Conservation (phyloP, 2,329 filamentous ascomycete genomes). For the Alternaria incomplexa region DNA sequence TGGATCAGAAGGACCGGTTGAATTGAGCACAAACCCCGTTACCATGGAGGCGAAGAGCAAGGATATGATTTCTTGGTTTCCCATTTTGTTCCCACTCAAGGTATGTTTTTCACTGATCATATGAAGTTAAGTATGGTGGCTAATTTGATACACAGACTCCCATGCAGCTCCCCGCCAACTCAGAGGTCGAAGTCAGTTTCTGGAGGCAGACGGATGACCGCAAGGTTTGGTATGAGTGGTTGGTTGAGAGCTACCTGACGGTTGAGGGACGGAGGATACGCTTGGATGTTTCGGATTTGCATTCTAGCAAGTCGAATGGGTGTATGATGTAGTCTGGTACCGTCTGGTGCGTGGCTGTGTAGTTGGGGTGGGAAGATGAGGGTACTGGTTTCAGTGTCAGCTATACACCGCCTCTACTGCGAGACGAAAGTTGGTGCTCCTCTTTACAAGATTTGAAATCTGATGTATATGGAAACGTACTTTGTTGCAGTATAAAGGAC, state of each 20-base stretch:
- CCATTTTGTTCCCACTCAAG: slow-evolving; percentile 96
- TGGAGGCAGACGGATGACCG: slow-evolving; percentile 95
- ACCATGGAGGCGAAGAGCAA: slow-evolving; percentile 91
- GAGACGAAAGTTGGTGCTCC: neutral
- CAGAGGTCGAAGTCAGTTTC: slow-evolving; percentile 89
- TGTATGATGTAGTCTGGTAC: slow-evolving; percentile 38
- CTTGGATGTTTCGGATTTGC: slow-evolving; percentile 58
- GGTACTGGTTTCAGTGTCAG: neutral
- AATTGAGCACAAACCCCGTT: slow-evolving; percentile 91
- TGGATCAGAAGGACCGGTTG: slow-evolving; percentile 65
- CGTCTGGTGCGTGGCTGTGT: neutral
- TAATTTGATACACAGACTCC: slow-evolving; percentile 67
- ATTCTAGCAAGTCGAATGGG: slow-evolving; percentile 48
- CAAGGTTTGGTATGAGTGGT: slow-evolving; percentile 99
- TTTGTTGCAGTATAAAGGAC: neutral
- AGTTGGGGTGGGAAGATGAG: neutral
- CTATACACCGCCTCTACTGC: neutral
- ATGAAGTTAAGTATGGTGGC: neutral
- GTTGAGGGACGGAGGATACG: slow-evolving; percentile 68
- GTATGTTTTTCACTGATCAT: slow-evolving; percentile 56
- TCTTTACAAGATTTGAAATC: neutral
- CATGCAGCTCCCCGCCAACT: slow-evolving; percentile 81
- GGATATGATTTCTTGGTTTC: slow-evolving; percentile 99
- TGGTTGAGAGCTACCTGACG: slow-evolving; percentile 81
- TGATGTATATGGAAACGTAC: neutral